Base-by-base conservation (phyloP, 2,329 filamentous ascomycete genomes). In the Botrytis fabae region DNA sequence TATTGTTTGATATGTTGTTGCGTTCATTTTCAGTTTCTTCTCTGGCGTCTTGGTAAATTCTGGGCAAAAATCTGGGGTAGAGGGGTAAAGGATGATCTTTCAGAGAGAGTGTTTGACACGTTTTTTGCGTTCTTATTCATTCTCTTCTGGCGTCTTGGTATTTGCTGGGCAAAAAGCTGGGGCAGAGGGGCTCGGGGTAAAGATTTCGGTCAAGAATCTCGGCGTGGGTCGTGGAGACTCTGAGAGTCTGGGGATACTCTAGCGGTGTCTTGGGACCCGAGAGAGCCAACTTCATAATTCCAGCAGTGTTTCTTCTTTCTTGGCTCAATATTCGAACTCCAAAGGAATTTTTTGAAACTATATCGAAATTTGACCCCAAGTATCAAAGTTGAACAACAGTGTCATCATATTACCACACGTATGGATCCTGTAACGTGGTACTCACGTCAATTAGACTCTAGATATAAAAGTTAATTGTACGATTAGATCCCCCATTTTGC, bases 171-270 rank as follows among this genome's bases (percentile, higher is more conserved):
- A 54, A 40, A 54, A 54, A 54, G 46, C 46, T 66, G 46, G 63
- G 64, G 64, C 64, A 54, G 46, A 68, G 64, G 46, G 64, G 64
- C 51, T 66, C 44, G 46, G 35, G 5, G 44, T 28, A 51, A 35
- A 48, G 10, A 25, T 48, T 65, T 65, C 25, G 48, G 25, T 54
- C 48, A 54, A 54, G 48, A n/a, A 54, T 54, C 48, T 54, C 48
- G 25, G 35, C 22, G 25, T 18, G 28, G 44, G 25, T 44, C n/a
- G 60, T 62, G 60, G 60, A 40, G 35, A 40, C 20, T 25, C 20
- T 46, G 18, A 44, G 25, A 38, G 40, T n/a, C 42, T 46, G 62
- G 62, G 62, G 62, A 63, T 28, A 42, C 44, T 63, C n/a, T 63
- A 65, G 25, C 42, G 38, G 25, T 62, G 38, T 62, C 60, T 20